Conservation (phyloP, 192 early-diverging fungal species). For the Coemansia sp. region DNA sequence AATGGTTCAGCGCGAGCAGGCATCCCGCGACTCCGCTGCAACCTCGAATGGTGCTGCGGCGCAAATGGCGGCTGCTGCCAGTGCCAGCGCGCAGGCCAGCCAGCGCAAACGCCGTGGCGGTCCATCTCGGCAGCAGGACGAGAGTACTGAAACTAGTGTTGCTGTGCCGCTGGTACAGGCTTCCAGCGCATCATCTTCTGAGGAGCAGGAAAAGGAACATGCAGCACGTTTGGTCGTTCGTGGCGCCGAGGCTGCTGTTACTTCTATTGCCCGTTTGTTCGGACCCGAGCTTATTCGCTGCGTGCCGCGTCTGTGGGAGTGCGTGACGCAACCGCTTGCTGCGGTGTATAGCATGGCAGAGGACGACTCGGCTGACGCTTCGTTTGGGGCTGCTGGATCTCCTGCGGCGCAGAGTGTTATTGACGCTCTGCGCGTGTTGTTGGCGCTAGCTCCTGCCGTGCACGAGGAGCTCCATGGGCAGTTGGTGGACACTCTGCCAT, state of each 20-base stretch:
- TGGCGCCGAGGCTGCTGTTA: constrained; percentile 58
- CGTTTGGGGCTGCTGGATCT: constrained; percentile 4
- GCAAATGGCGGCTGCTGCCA: constrained; percentile 40
- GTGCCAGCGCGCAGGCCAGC: constrained; percentile 42
- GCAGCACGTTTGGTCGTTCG: constrained; percentile 62
- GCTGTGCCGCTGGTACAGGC: constrained; percentile 35
- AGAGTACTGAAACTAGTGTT: background rate
- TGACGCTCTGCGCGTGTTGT: constrained; percentile 74
- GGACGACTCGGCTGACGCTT: constrained; percentile 16
- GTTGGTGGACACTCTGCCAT: constrained; percentile 61
- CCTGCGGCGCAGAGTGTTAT: constrained; percentile 63
- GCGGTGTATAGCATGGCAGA: constrained; percentile 10
- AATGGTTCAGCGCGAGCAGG: constrained; percentile 44
- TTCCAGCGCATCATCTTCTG: background rate
- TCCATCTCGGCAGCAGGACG: background rate
- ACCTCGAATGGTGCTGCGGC: constrained; percentile 12
- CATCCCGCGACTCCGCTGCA: background rate
- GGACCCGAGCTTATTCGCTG: constrained; percentile 25
- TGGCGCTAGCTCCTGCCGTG: constrained; percentile 62
- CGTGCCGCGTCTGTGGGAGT: constrained; percentile 49
- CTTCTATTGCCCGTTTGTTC: constrained; percentile 35
- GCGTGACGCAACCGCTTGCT: constrained; percentile 29
- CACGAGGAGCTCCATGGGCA: constrained; percentile 55
- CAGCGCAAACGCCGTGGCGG: constrained; percentile 30
- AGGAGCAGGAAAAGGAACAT: constrained; percentile 54